phyloP scores from a whole-genome alignment of 148 eudicot species.

The Vaccinium vitisidaea region DNA sequence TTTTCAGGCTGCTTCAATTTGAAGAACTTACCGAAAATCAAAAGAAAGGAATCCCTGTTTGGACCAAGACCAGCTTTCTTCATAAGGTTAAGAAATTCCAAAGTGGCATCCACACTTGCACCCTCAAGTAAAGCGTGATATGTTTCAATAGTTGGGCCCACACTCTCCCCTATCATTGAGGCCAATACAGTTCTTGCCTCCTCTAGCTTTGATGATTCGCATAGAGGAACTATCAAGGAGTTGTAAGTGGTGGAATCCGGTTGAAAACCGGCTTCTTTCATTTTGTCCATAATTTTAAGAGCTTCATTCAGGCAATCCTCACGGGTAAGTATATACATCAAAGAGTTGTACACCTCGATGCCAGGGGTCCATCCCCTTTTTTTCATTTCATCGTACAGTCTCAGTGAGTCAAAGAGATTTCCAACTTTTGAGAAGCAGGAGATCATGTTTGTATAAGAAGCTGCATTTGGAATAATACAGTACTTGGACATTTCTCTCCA shows the following conservation, averaged over 20 bases:
- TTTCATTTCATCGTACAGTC: conserved; percentile 91
- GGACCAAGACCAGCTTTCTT: conserved; percentile 72
- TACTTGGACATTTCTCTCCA: conserved; percentile 89
- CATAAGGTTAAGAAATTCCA: conserved; percentile 61
- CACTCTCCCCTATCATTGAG: conserved; percentile 49
- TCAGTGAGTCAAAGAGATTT: conserved; percentile 79
- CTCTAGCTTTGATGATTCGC: conserved; percentile 57
- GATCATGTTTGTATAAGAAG: conserved; percentile 75
- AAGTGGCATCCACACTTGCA: conserved; percentile 42
- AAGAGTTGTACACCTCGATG: conserved; percentile 66
- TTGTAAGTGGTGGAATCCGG: conserved; percentile 67
- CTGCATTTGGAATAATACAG: conserved; percentile 64
- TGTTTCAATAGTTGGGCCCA: conserved; percentile 63
- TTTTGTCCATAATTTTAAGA: conserved; percentile 49
- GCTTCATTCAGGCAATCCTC: conserved; percentile 80
- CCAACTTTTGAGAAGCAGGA: conserved; percentile 68
- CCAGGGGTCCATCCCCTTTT: conserved; percentile 68
- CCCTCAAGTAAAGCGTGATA: conserved; percentile 64
- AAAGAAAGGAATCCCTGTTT: conserved; percentile 47
- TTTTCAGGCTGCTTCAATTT: conserved; percentile 51
- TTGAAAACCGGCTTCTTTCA: conserved; percentile 53
- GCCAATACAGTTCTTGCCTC: conserved; percentile 62
- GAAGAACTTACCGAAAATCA: conserved; percentile 53
- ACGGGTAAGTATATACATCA: conserved; percentile 61
- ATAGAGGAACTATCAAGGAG: conserved; percentile 70